Evolutionary conservation across 192 early-diverging fungal species (phyloP).

Genomic region (Ramicandelaber brevisporus): DNA sequence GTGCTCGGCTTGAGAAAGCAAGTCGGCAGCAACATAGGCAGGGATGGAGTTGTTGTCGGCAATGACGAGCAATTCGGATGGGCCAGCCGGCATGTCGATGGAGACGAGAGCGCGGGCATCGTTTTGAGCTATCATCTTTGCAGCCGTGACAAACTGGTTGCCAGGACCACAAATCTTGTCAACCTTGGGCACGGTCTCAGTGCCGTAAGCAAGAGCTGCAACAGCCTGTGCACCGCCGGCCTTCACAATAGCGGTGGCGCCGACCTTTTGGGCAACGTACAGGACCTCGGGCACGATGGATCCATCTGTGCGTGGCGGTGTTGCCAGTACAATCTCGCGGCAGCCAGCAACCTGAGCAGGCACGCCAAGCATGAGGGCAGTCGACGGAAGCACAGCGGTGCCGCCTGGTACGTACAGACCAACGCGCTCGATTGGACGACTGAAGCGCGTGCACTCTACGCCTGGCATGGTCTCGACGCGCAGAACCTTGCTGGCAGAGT

Average conservation of each 20-base stretch:
- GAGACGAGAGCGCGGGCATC: constrained; percentile 79
- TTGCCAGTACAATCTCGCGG: constrained; percentile 82
- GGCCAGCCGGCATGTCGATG: constrained; percentile 99
- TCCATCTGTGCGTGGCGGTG: constrained; percentile 80
- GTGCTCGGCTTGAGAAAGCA: constrained; percentile 94
- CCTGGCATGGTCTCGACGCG: constrained; percentile 95
- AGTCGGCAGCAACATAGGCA: constrained; percentile 80
- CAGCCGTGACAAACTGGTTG: constrained; percentile 99
- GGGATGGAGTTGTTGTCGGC: constrained; percentile 66
- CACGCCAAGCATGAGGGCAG: constrained; percentile 87
- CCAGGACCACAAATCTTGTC: constrained; percentile 99
- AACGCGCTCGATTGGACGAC: constrained; percentile 82
- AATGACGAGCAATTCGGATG: constrained; percentile 97
- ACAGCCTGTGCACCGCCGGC: constrained; percentile 98
- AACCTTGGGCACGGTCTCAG: constrained; percentile 84
- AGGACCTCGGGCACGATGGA: constrained; percentile 84
- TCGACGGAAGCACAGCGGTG: constrained; percentile 85
- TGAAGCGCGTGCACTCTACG: constrained; percentile 78
- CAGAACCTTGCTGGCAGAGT: constrained; percentile 26
- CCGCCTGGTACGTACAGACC: constrained; percentile 97
- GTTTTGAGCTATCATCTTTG: constrained; percentile 94
- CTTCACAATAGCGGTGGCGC: constrained; percentile 67
- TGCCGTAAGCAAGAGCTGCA: constrained; percentile 97
- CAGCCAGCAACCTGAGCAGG: constrained; percentile 95
- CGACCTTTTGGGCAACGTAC: constrained; percentile 93